Evolutionary conservation across 202 grass and related monocot species (phyloP), one percentile per base, ranked within the genome.

Genomic region (Panicum hallii): DNA sequence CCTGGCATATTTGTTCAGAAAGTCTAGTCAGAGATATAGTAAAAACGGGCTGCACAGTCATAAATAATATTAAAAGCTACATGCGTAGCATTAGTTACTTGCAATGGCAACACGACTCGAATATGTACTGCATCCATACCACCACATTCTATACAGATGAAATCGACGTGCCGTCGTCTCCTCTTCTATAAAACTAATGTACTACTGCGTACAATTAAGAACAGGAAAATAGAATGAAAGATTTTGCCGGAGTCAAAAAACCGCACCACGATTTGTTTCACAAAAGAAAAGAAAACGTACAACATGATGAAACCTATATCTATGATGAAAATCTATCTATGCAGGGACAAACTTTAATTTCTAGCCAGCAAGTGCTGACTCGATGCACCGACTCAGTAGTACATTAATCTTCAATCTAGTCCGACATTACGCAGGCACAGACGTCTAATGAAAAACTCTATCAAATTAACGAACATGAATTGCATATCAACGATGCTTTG

Each of bases 1-100:
- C 47, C 74, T 72, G 34, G 9, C 28, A 81, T 63, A 89, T 70
- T 36, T 17, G 32, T 38, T 81, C 55, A 81, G 63, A 81, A 75
- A 46, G n/a, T 54, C 13, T 9, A 73, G 56, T 66, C 47, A 71
- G 65, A 65, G 15, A 65, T 54, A 58, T 48, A 66, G 28, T 20
- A 13, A 26, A 62, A 63, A 42, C 7, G 55, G 5, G 12, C 13
- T 11, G 32, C 22, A 69, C 9, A 43, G 3, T 9, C 40, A 72
- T 68, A 75, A 67, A 79, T 48, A 41, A 34, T 67, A 30, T 72
- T 79, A 30, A 79, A 79, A 79, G 58, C 20, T 43, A 43, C 72
- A 60, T 60, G 56, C 57, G 5, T 28, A 42, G 3, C 40, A 69
- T n/a, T n/a, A 32, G 11, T 70, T 57, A 67, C 2, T 44, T 28